phyloP scores from a whole-genome alignment of 2,329 filamentous ascomycete genomes.

The Cadophora luteo-olivacea region DNA sequence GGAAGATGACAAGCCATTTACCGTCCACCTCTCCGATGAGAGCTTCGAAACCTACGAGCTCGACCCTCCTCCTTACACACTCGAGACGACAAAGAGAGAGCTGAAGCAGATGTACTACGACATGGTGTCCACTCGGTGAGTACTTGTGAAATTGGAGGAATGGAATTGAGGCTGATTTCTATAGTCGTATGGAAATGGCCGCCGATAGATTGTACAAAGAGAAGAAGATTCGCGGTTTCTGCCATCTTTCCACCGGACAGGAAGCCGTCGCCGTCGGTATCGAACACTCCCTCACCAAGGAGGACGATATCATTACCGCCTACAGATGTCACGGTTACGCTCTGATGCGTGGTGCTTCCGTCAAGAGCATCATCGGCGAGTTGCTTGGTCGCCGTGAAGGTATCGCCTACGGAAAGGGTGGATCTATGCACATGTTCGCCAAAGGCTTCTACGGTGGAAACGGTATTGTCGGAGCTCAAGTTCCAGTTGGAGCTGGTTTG shows the following conservation, averaged over 20 bases:
- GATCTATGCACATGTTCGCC: conserved; percentile 99
- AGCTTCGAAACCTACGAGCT: conserved; percentile 99
- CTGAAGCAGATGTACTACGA: conserved; percentile 99
- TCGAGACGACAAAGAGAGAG: conserved; percentile 96
- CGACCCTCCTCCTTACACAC: conserved; percentile 91
- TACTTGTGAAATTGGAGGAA: conserved; percentile 18
- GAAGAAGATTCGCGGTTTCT: conserved; percentile 99
- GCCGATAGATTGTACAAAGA: conserved; percentile 99
- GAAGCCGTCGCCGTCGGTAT: conserved; percentile 98
- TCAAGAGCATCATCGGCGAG: conserved; percentile 95
- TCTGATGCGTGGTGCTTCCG: conserved; percentile 89
- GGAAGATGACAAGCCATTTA: conserved; percentile 94
- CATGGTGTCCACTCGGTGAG: conserved; percentile 93
- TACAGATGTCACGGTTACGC: conserved; percentile 99
- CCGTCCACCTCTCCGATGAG: conserved; percentile 93
- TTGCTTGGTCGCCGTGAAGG: conserved; percentile 93
- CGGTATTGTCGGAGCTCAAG: conserved; percentile 98
- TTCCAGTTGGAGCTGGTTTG: conserved; percentile 94
- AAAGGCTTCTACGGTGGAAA: conserved; percentile 98
- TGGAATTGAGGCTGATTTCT: conserved; percentile 25
- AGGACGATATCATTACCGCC: conserved; percentile 95
- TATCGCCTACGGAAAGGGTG: conserved; percentile 98
- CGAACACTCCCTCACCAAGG: conserved; percentile 90
- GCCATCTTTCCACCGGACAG: conserved; percentile 96
- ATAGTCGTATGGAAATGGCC: conserved; percentile 99